Base-by-base conservation (phyloP, 768 basidiomycete genomes). In the Pleurotus citrinopileatus region DNA sequence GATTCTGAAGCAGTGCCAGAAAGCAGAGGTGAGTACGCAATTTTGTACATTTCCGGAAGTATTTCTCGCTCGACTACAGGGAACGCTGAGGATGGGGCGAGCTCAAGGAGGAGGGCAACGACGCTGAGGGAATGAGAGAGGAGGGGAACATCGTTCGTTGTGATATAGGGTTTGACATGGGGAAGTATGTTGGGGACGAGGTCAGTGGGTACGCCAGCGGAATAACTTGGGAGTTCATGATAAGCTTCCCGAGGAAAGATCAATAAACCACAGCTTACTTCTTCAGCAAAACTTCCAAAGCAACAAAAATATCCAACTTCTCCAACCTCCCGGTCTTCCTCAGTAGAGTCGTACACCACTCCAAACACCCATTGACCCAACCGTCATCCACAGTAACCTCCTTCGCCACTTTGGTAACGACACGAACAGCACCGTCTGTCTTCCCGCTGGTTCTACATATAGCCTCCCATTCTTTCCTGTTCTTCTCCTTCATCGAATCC, bases 331-430 rank as follows among this genome's bases (percentile, higher is more conserved):
- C 89, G 57, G 86, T 91, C 71, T 87, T 91, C 70, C 81, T 83
- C 57, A 96, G 67, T 20, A 97, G 65, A 4, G 77, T 76, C 65
- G 91, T 78, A 17, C 89, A 72, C 83, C 91, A 93, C 26, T 89
- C 81, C 15, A 95, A 73, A 57, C 85, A 88, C 4, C 83, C 83
- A 52, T 87, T 84, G 10, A 94, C 83, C 94, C 95, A 98, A 10
- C 77, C 73, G 63, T 89, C 86, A 19, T 79, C 76, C 43, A 90
- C 75, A 17, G 79, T 75, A 29, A 88, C 88, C 53, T 87, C 85
- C 51, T 67, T 82, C 17, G 91, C 91, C n/a, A 96, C 90, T 54
- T 84, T 85, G 4, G 81, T 87, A 46, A 97, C 87, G 28, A 93
- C 91, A 58, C 76, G 84, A 46, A 98, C 87, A 17, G 87, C 86